These are phyloP conservation scores for Leishmania tarentolae DNA, from an alignment of 208 protist species.

Conservation along the genomic window DNA sequence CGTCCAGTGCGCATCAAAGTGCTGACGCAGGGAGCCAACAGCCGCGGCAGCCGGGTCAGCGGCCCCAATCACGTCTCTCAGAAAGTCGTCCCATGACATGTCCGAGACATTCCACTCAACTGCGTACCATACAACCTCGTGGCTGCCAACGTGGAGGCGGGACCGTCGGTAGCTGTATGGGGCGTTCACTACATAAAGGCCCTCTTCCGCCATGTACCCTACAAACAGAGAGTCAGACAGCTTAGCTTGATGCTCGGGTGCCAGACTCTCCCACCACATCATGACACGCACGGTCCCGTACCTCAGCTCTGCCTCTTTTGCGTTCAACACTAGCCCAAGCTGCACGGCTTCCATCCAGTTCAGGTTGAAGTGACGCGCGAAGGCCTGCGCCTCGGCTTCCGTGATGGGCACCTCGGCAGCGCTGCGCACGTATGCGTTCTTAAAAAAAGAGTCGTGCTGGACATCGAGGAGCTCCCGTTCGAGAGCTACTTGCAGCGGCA, in stretches of 20 bases:
- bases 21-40: slow-evolving; percentile 52
- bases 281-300: slow-evolving; percentile 47
- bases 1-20: slow-evolving; percentile 61
- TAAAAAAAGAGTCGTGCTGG: slow-evolving; percentile 57
- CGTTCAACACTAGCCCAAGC: slow-evolving; percentile 75
- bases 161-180: slow-evolving; percentile 72
- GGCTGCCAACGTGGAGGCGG: slow-evolving; percentile 45
- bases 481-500: slow-evolving; percentile 52
- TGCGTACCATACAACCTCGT: slow-evolving; percentile 61
- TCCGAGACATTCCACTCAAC: slow-evolving; percentile 59
- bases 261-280: slow-evolving; percentile 46
- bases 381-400: slow-evolving; percentile 41
- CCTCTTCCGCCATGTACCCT: slow-evolving; percentile 61
- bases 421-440: slow-evolving; percentile 61
- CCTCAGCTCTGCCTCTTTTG: slow-evolving; percentile 47
- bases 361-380: slow-evolving; percentile 61
- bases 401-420: slow-evolving; percentile 61
- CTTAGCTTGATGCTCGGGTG: slow-evolving; percentile 46
- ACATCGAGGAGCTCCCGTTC: slow-evolving; percentile 58
- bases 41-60: slow-evolving; percentile 49
- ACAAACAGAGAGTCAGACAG: slow-evolving; percentile 71
- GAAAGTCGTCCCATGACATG: slow-evolving; percentile 67
- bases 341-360: slow-evolving; percentile 68
- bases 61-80: slow-evolving; percentile 62
- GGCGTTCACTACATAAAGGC: slow-evolving; percentile 85